Base-by-base conservation (phyloP, 2,329 filamentous ascomycete species). In the Diplodia mutila region DNA sequence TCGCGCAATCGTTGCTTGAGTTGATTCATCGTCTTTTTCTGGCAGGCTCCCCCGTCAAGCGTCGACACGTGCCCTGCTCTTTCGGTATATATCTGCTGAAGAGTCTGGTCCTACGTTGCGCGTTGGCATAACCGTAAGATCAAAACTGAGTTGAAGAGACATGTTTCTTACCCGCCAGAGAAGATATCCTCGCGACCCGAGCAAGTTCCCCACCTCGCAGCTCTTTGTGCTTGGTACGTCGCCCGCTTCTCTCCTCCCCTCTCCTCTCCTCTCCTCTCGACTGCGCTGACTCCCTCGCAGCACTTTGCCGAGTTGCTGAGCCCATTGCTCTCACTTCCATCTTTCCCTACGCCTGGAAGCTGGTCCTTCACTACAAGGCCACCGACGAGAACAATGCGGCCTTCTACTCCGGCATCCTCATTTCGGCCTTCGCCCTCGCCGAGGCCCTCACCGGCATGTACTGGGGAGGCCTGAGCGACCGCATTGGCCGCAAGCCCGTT, bases 251-350 rank as follows among this genome's bases (percentile, higher is more conserved):
- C 14, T 18, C 23, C 6, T 14, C 11, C 39, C 4, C 39, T 46
- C 12, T 16, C 23, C 66, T 57, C 42, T 21, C 46, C 6, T 29
- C 16, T 21, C 54, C 29, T 61, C 21, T 32, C 65, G 32, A 6
- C 34, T 66, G 18, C 48, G 51, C 66, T 23, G 46, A 64, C 59
- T 67, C 21, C 52, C 25, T 32, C 63, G 29, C 74, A 96, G 94
- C 93, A 75, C 92, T 97, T 81, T 93, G 97, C 74, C 91, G 94
- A 74, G 87, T 97, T 70, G 92, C 94, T 61, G 94, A 97, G 80
- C 94, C 94, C 23, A 94, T 97, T 74, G 94, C 94, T 59, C 86
- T 97, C 72, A 97, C 93, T 2, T 96, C 92, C 76, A 96, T 97
- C 80, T 96, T 96, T 72, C 94, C 94, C 16, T 97, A 97, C 69